Evolutionary conservation across 1,284 basidiomycete genomes (phyloP).

Genomic region (Austroboletus niveus): DNA sequence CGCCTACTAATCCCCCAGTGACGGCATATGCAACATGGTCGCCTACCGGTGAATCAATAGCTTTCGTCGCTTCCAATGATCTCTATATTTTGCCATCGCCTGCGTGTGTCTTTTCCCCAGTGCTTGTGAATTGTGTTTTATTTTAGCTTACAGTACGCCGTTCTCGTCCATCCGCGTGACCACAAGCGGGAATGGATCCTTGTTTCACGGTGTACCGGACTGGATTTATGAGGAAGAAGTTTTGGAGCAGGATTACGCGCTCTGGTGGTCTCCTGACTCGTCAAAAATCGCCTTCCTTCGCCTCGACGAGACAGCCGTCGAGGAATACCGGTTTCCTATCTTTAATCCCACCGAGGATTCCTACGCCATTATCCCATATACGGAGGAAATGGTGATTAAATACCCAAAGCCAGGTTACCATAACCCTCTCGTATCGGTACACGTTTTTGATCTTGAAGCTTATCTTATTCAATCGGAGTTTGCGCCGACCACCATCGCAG

Average conservation of each 20-base stretch:
- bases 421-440: constrained; percentile 85
- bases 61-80: constrained; percentile 82
- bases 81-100: constrained; percentile 74
- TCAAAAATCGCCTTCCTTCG: constrained; percentile 80
- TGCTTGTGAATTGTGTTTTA: constrained; percentile 2
- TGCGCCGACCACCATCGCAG: constrained; percentile 35
- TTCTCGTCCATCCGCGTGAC: constrained; percentile 75
- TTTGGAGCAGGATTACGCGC: constrained; percentile 66
- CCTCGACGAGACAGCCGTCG: constrained; percentile 87
- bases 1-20: constrained; percentile 62
- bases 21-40: constrained; percentile 85
- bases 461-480: constrained; percentile 41
- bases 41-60: constrained; percentile 77
- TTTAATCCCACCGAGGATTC: constrained; percentile 82
- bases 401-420: constrained; percentile 91
- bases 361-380: constrained; percentile 76
- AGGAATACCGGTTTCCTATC: constrained; percentile 83
- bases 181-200: constrained; percentile 72
- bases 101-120: constrained; percentile 36
- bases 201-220: constrained; percentile 94
- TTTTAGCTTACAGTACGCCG: constrained; percentile 32
- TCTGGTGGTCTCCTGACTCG: constrained; percentile 92
- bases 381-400: constrained; percentile 75
- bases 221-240: constrained; percentile 99
- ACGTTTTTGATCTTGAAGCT: constrained; percentile 71